These are phyloP conservation scores for Cyclostephanos tholiformis DNA, from an alignment of 108 stramenopile species.

Conservation along the genomic window DNA sequence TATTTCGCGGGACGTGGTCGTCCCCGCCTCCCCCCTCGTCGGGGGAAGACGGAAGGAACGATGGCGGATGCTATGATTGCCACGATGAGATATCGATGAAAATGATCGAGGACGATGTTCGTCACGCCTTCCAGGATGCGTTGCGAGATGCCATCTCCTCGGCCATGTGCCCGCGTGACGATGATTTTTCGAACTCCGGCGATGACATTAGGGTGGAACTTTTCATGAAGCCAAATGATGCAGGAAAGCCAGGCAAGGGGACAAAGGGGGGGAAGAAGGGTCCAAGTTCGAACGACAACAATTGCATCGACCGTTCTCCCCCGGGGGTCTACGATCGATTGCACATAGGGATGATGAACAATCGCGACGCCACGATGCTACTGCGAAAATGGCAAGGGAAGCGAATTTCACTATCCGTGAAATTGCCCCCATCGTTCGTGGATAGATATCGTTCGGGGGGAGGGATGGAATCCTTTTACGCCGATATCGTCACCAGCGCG, in stretches of 20 bases:
- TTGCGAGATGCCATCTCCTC: constrained; percentile 14
- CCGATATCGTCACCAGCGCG: constrained; percentile 47
- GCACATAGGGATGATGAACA: constrained; percentile 44
- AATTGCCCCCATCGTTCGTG: constrained; percentile 19
- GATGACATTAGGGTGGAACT: constrained; percentile 34
- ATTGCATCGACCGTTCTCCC: background rate
- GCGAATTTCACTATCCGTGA: constrained; percentile 29
- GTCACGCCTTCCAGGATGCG: constrained; percentile 42
- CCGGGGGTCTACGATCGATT: constrained; percentile 18
- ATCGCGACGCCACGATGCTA: constrained; percentile 51
- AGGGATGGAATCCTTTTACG: background rate
- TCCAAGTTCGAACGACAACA: background rate
- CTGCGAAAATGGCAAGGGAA: constrained; percentile 63
- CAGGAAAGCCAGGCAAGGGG: constrained; percentile 12
- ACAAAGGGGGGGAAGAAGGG: background rate
- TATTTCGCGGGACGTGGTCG: constrained; percentile 24
- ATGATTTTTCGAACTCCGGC: too few species aligned
- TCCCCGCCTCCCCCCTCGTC: background rate
- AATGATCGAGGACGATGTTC: constrained; percentile 41
- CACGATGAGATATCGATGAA: constrained; percentile 5
- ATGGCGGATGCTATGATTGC: background rate
- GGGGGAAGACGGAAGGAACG: too few species aligned
- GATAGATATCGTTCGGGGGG: constrained; percentile 1
- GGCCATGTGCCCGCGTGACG: background rate
- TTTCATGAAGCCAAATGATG: constrained; percentile 24